Evolutionary conservation across 768 basidiomycete genomes (phyloP), one percentile per base, ranked within the genome.

Genomic region (Mycena haematopus): DNA sequence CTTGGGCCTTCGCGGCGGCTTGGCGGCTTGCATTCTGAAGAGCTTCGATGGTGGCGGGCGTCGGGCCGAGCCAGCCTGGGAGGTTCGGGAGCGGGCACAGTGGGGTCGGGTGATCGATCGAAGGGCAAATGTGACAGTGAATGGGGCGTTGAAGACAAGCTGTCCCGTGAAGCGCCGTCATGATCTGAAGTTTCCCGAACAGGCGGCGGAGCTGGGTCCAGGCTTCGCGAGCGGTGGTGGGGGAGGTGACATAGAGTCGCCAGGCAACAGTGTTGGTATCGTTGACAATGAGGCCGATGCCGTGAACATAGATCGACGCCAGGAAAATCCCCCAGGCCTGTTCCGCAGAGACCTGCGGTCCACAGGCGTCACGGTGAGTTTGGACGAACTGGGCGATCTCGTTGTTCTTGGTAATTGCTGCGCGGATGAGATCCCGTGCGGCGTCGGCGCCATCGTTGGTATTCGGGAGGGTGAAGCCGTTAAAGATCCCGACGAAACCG

Each of bases 21-120:
- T 19, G n/a, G 19, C 47, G 54, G 38, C 50, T 52, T 0, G 19
- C 44, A 1, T 52, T 22, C 1, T 36, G n/a, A 17, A 52, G 25
- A 0, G 56, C 56, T 8, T 19, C 22, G 25, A 57, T 52, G 17
- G 62, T 57, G 15, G 31, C 50, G 31, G 62, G 22, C 1, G 55
- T 63, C 2, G 62, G 56, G 8, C 62, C 62, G 5, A 52, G 24
- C 50, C 50, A 63, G 4, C 51, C 56, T 8, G 55, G 62, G 19
- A 22, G 2, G 15, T 27, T 2, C 1, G 62, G 56, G 42, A 52
- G 17, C 15, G 56, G 56, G 62, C 56, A 63, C 1, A 57, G 50
- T 2, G n/a, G 21, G 17, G 62, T 57, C 15, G 62, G 62, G 42
- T 63, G 62, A 50, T 44, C 49, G 22, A 52, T 40, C 5, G 31